Percentiles rank a stretch among this genome's conserved stretches.
Conservation (phyloP, 208 protist species). For the Crithidia sp. region DNA sequence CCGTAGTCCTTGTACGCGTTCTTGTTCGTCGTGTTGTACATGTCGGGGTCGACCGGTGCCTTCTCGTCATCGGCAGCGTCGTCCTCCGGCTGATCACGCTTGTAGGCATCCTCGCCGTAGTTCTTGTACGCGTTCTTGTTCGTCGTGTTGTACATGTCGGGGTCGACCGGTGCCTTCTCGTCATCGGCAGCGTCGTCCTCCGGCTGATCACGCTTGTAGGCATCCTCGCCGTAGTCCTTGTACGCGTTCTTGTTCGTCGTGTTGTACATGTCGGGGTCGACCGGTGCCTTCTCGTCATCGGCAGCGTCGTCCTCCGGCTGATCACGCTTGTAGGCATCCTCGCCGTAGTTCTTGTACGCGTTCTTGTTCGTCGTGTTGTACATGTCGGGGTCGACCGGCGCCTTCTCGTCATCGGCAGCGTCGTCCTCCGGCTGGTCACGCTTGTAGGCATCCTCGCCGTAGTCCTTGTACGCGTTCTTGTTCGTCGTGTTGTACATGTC, state of each 20-base stretch:
- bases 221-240: conserved; percentile 2
- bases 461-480: no score
- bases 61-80: not conserved
- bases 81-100: conserved; percentile 9
- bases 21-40: conserved; percentile 62
- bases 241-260: conserved; percentile 27
- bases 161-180: conserved; percentile 5
- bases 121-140: not conserved
- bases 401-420: no score
- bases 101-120: conserved; percentile 2
- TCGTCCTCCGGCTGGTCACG: no score
- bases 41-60: conserved; percentile 9
- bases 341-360: no score
- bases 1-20: conserved; percentile 52
- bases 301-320: conserved; percentile 6
- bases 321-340: no score
- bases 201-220: conserved; percentile 9
- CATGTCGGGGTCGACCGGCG: no score
- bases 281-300: conserved; percentile 13
- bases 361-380: no score
- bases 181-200: not conserved
- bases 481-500: no score
- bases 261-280: conserved; percentile 52
- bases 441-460: no score
- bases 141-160: conserved; percentile 51